Evolutionary conservation across 768 basidiomycete genomes (phyloP).

Genomic region (Lentinula sp.): DNA sequence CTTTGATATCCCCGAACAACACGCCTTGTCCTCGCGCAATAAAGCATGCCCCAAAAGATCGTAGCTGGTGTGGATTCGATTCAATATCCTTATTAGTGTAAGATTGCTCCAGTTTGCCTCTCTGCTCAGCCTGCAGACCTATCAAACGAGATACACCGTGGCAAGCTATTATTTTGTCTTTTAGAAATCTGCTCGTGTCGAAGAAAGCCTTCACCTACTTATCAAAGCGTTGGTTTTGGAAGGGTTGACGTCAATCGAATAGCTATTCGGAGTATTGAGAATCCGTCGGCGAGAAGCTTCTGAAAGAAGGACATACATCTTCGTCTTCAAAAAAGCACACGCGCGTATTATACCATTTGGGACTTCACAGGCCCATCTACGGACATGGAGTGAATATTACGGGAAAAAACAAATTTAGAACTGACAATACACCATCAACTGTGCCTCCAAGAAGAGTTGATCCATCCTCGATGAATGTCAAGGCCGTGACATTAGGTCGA

Average conservation of each 20-base stretch:
- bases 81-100: conserved; percentile 41
- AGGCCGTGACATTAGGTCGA: conserved; percentile 57
- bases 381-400: not conserved
- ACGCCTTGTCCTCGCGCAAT: conserved; percentile 46
- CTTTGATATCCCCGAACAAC: conserved; percentile 49
- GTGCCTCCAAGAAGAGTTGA: conserved; percentile 63
- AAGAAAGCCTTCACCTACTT: conserved; percentile 8
- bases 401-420: not conserved
- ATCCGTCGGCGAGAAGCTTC: not conserved
- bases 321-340: conserved; percentile 50
- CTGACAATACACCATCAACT: conserved; percentile 60
- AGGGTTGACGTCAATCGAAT: conserved; percentile 46
- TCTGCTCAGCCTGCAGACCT: conserved; percentile 41
- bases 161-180: not conserved
- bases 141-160: conserved; percentile 44
- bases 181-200: not conserved
- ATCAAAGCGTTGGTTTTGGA: conserved; percentile 47
- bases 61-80: conserved; percentile 15
- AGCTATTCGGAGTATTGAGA: conserved; percentile 24
- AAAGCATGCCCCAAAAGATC: conserved; percentile 46
- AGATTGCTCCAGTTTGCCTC: conserved; percentile 46
- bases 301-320: conserved; percentile 40
- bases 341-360: conserved; percentile 62
- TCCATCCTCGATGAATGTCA: conserved; percentile 60
- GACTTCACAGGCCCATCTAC: conserved; percentile 64